Conservation (phyloP, 2,329 filamentous ascomycete genomes). For the Fusarium fracticaudum region DNA sequence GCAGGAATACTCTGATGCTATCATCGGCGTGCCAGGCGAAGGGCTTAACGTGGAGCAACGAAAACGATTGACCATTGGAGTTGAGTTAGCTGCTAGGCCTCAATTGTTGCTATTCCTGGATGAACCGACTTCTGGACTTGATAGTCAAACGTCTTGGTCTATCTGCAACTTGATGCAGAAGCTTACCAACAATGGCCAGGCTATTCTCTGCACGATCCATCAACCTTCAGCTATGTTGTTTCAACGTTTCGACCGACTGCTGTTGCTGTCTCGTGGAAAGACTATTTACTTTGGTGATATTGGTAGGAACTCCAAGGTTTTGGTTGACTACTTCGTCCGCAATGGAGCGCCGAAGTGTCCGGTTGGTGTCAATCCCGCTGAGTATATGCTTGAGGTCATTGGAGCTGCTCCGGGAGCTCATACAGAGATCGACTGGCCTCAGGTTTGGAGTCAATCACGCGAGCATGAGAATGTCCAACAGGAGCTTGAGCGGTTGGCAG, state of each 20-base stretch:
- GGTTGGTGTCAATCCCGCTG: constrained; percentile 69
- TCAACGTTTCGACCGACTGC: constrained; percentile 63
- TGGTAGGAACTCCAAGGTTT: constrained; percentile 62
- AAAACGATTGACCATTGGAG: constrained; percentile 67
- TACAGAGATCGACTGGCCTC: constrained; percentile 51
- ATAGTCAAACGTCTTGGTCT: constrained; percentile 68
- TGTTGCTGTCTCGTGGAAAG: constrained; percentile 69
- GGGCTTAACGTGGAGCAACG: constrained; percentile 68
- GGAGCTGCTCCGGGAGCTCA: constrained; percentile 61
- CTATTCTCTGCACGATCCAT: constrained; percentile 61
- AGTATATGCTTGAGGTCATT: constrained; percentile 69
- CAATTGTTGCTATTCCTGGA: constrained; percentile 67
- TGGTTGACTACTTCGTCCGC: constrained; percentile 69
- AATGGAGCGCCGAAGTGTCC: constrained; percentile 67
- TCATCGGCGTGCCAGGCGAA: constrained; percentile 67
- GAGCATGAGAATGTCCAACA: constrained; percentile 47
- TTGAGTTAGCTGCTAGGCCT: constrained; percentile 62
- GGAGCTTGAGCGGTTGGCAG: constrained; percentile 46
- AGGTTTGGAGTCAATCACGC: constrained; percentile 48
- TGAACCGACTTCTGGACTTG: constrained; percentile 67
- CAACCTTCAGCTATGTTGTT: constrained; percentile 61
- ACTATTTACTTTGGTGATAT: constrained; percentile 75
- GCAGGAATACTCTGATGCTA: constrained; percentile 69
- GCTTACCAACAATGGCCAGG: constrained; percentile 61
- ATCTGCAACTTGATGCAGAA: constrained; percentile 68